Evolutionary conservation across 441 rosid genomes (phyloP), one percentile per base, ranked within the genome.

Genomic region (Oxalis stricta): DNA sequence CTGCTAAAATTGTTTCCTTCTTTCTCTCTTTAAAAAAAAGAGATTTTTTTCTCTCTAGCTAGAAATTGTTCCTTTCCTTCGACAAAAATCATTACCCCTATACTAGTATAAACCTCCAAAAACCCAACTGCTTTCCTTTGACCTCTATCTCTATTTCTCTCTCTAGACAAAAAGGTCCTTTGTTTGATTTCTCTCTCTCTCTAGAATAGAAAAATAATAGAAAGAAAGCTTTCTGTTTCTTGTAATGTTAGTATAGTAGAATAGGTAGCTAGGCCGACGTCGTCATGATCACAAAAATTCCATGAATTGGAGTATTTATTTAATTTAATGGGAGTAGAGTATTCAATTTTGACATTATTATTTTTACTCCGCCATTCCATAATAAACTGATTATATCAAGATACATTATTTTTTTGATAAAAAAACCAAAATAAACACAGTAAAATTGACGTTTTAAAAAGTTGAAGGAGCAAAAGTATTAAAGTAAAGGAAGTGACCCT

Each of bases 41-140:
- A 34, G 56, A 59, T 51, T 48, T 55, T 42, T 39, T 43, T 75
- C 75, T n/a, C n/a, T n/a, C n/a, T n/a, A n/a, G 63, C 71, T 69
- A 66, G 73, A 45, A 61, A 59, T 69, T 68, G 64, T 57, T 64
- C 53, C 41, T 44, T 11, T 33, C 23, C 42, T 41, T 53, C 55
- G 29, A n/a, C 54, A 30, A 36, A 62, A 66, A 59, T 68, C 64
- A 70, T 70, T 48, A 61, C 69, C 35, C 64, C 72, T 62, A 32
- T 53, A 33, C 10, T 40, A 23, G 16, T 5, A 16, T 44, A n/a
- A 53, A n/a, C n/a, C n/a, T n/a, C 67, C 39, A 58, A 30, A 38
- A 26, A 46, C 13, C 65, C 78, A 80, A 73, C 84, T 71, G 76
- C 84, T 58, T 54, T 63, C 42, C 76, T 72, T 84, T 80, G 95